A percentile compares a stretch with the other conserved stretches of the same genome.
phyloP scores from a whole-genome alignment of 2,329 filamentous ascomycete species.

The Neoascochyta sp. region DNA sequence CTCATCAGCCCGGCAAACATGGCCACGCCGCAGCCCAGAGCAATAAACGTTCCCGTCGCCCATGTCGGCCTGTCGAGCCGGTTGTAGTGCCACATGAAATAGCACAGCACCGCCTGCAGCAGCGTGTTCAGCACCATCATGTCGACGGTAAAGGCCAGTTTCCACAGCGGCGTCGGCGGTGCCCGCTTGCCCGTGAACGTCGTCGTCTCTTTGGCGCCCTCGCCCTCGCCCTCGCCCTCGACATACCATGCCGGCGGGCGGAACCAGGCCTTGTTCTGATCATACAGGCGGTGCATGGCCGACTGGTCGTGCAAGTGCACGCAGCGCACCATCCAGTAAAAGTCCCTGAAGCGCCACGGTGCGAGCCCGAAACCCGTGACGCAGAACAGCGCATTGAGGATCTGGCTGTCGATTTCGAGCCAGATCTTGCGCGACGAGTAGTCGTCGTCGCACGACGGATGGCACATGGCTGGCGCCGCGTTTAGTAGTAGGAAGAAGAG shows the following conservation, averaged over 20 bases:
- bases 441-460: slow-evolving; percentile 65
- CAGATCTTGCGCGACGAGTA: slow-evolving; percentile 71
- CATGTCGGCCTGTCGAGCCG: slow-evolving; percentile 68
- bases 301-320: slow-evolving; percentile 48
- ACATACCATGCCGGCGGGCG: slow-evolving; percentile 62
- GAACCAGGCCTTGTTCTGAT: slow-evolving; percentile 73
- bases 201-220: slow-evolving; percentile 37
- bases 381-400: slow-evolving; percentile 78
- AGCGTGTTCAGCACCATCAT: slow-evolving; percentile 75
- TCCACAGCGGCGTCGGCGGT: slow-evolving; percentile 65
- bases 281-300: slow-evolving; percentile 63
- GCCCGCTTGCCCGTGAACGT: slow-evolving; percentile 68
- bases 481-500: slow-evolving; percentile 79
- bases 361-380: slow-evolving; percentile 78
- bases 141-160: slow-evolving; percentile 74
- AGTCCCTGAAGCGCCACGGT: slow-evolving; percentile 77
- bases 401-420: slow-evolving; percentile 80
- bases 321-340: slow-evolving; percentile 63
- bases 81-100: slow-evolving; percentile 79
- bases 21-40: slow-evolving; percentile 65
- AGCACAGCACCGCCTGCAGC: slow-evolving; percentile 67
- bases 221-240: slow-evolving; percentile 36
- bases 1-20: slow-evolving; percentile 65
- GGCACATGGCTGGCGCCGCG: slow-evolving; percentile 69
- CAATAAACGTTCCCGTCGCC: slow-evolving; percentile 67